Evolutionary conservation across 1,139 yeast species (phyloP), one percentile per base, ranked within the genome.

Genomic region (Nakaseomyces nivariensis): DNA sequence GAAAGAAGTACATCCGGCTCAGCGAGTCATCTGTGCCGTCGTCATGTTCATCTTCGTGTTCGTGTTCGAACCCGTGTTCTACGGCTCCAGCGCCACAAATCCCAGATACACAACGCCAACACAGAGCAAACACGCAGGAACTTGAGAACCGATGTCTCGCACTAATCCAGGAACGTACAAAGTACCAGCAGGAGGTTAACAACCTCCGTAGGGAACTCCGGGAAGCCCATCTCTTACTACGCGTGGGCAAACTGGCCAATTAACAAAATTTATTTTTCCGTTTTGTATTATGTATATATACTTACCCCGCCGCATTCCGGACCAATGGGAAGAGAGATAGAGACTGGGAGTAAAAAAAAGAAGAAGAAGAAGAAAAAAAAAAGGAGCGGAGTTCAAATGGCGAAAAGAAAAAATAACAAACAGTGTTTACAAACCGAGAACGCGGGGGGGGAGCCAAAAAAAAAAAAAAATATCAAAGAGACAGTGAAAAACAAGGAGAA

Each of bases 171-270:
- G 44, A 41, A 29, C 44, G 44, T 11, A 8, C 44, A 11, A 24
- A 27, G 34, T 27, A 13, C 34, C 44, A 41, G 25, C 24, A 29
- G 13, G 34, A 41, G 25, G 44, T 41, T 13, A 29, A 27, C 24
- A 41, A 29, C 9, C 34, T 41, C 10, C 33, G 44, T 9, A 41
- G 44, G 34, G 44, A 41, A 41, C 44, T 41, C 33, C 33, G 44
- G 10, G 44, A 41, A 29, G 34, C 44, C 11, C 33, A 25, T 7
- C 44, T 41, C 13, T 34, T 27, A 9, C 44, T 41, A 36, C 42
- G 40, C 7, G 13, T 37, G 40, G 40, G 10, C 22, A 17, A 17
- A 17, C 22, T 17, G 22, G 22, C 22, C 36, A 33, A 33, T 10
- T 33, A n/a, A 33, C n/a, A 11, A n/a, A n/a, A 33, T 6, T 29